These are phyloP conservation scores for Metschnikowia matae DNA, from an alignment of 805 yeast genomes.

Conservation along the genomic window DNA sequence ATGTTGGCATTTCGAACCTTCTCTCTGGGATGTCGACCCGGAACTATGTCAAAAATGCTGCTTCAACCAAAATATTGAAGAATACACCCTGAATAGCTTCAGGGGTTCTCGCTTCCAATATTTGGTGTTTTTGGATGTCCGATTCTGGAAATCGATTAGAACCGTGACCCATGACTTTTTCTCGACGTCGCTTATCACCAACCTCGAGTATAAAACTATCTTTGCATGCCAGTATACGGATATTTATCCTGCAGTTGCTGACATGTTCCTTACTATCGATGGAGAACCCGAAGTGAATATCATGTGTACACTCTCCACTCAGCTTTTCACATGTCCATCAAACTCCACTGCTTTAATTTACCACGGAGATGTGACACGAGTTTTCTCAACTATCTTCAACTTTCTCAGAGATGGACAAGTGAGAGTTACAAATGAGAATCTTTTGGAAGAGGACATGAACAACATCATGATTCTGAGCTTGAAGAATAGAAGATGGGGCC, in stretches of 20 bases:
- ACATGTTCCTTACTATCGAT: slow-evolving; percentile 67
- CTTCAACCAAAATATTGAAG: slow-evolving; percentile 34
- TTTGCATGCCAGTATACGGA: slow-evolving; percentile 79
- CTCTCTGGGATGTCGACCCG: slow-evolving; percentile 45
- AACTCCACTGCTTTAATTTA: slow-evolving; percentile 59
- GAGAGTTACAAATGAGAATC: slow-evolving; percentile 13
- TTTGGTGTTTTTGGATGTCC: slow-evolving; percentile 59
- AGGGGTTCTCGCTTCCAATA: slow-evolving; percentile 57
- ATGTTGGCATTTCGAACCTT: slow-evolving; percentile 37
- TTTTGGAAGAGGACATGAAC: slow-evolving; percentile 34
- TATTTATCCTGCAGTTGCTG: slow-evolving; percentile 70
- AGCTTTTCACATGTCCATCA: slow-evolving; percentile 85
- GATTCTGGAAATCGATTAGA: slow-evolving; percentile 68
- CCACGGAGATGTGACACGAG: slow-evolving; percentile 61
- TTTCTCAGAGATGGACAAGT: slow-evolving; percentile 55
- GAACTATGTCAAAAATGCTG: slow-evolving; percentile 44
- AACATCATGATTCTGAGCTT: slow-evolving; percentile 29
- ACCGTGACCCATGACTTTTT: slow-evolving; percentile 57
- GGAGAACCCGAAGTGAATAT: slow-evolving; percentile 85
- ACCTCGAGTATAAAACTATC: slow-evolving; percentile 50
- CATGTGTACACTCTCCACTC: slow-evolving; percentile 71
- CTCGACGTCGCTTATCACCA: slow-evolving; percentile 60
- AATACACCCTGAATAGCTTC: slow-evolving; percentile 21
- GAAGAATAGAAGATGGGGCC: slow-evolving; percentile 73
- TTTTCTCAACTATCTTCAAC: slow-evolving; percentile 59